Percentiles rank a stretch among this genome's conserved stretches.
Evolutionary conservation across 345 rosid species (phyloP).

Genomic region (Dimocarpus longan): DNA sequence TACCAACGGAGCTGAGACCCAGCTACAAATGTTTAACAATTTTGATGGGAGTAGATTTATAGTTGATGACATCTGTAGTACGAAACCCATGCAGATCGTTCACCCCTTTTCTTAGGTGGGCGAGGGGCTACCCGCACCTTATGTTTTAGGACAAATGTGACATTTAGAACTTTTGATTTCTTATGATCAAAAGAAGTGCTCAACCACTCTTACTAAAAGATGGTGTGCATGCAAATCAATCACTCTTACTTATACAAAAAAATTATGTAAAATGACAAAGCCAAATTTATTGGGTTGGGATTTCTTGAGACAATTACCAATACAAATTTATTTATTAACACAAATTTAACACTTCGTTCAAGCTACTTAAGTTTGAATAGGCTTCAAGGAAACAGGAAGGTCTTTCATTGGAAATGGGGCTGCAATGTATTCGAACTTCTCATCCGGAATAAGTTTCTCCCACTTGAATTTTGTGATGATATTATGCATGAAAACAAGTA

Average conservation of each 20-base stretch:
- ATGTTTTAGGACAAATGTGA: no score
- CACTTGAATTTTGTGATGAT: conserved; percentile 5
- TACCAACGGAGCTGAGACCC: no score
- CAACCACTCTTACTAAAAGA: no score
- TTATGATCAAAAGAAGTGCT: no score
- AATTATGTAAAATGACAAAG: background rate
- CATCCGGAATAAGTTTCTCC: conserved; percentile 10
- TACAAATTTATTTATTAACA: background rate
- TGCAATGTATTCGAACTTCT: background rate
- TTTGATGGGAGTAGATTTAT: background rate
- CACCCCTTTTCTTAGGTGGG: no score
- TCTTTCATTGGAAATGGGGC: conserved; percentile 10
- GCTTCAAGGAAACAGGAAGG: conserved; percentile 19
- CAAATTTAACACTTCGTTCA: background rate
- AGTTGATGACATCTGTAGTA: no score
- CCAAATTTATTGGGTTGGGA: background rate
- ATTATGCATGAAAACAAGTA: conserved; percentile 19
- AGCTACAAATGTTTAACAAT: background rate
- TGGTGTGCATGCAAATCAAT: no score
- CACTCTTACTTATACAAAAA: no score
- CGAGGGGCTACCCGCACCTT: no score
- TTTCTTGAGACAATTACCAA: background rate
- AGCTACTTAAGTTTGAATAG: background rate
- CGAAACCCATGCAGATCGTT: background rate
- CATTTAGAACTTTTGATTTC: no score